Percentiles rank a stretch among this genome's conserved stretches.
These are phyloP conservation scores for Candida germanica DNA, from an alignment of 805 yeast genomes.

Conservation along the genomic window DNA sequence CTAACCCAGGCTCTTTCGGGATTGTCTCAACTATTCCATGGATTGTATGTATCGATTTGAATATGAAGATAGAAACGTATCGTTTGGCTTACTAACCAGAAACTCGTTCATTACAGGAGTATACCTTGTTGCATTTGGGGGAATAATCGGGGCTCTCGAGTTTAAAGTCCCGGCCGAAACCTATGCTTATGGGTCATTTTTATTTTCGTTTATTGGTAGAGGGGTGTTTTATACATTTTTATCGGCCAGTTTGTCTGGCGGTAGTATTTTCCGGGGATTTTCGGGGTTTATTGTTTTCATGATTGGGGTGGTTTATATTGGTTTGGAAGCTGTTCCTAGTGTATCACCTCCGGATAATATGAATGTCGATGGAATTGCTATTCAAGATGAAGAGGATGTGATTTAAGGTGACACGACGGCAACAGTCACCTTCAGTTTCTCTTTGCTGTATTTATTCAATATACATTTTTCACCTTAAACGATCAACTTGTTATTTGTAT, in stretches of 20 bases:
- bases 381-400: constrained; percentile 41
- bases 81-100: constrained; percentile 12
- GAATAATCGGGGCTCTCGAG: constrained; percentile 46
- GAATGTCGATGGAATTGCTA: constrained; percentile 46
- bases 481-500: too few relatives aligned
- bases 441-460: too few relatives aligned
- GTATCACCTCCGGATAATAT: constrained; percentile 80
- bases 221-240: constrained; percentile 50
- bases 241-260: constrained; percentile 42
- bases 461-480: too few relatives aligned
- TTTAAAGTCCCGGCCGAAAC: constrained; percentile 57
- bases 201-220: constrained; percentile 71
- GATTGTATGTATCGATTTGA: constrained; percentile 41
- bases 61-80: too few relatives aligned
- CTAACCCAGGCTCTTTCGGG: constrained; percentile 42
- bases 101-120: constrained; percentile 51
- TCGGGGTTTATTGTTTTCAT: constrained; percentile 57
- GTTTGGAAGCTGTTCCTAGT: constrained; percentile 69
- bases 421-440: too few relatives aligned
- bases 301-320: constrained; percentile 57
- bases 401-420: too few relatives aligned
- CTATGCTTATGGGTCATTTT: constrained; percentile 63
- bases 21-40: constrained; percentile 48
- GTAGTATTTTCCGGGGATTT: constrained; percentile 53
- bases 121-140: constrained; percentile 56